Conservation (phyloP, 768 basidiomycete genomes). For the Fomitopsis serialis region DNA sequence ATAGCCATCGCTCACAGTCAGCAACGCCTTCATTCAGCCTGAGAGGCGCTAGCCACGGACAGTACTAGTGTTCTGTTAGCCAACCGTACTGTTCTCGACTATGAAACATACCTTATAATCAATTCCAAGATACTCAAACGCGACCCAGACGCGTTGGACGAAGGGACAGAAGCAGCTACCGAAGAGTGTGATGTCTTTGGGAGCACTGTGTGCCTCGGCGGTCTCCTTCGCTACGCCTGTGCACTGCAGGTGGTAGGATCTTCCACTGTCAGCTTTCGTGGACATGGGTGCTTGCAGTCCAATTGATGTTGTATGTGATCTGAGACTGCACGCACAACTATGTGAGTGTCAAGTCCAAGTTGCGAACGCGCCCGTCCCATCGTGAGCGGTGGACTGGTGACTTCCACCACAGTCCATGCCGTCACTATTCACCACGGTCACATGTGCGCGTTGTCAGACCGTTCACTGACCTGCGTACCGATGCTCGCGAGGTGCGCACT, state of each 20-base stretch:
- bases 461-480: too few species aligned
- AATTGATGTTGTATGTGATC: too few species aligned
- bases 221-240: slow-evolving; percentile 54
- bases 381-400: neutral
- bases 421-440: too few species aligned
- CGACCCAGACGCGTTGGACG: slow-evolving; percentile 77
- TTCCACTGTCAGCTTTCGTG: slow-evolving; percentile 30
- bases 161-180: slow-evolving; percentile 77
- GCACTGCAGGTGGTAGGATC: slow-evolving; percentile 33
- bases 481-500: too few species aligned
- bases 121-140: slow-evolving; percentile 63
- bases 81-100: neutral
- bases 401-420: too few species aligned
- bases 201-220: slow-evolving; percentile 39
- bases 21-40: neutral
- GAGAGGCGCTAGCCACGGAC: slow-evolving; percentile 20
- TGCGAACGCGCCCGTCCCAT: too few species aligned
- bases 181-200: slow-evolving; percentile 60
- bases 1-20: neutral
- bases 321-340: neutral
- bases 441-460: too few species aligned
- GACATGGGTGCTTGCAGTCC: slow-evolving; percentile 10
- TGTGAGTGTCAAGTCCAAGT: neutral
- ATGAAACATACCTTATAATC: slow-evolving; percentile 55
- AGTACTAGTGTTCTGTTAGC: slow-evolving; percentile 27